Evolutionary conservation across 225 moss, liverwort and hornwort species (phyloP).

Genomic region (Pseudoscleropodium purum): DNA sequence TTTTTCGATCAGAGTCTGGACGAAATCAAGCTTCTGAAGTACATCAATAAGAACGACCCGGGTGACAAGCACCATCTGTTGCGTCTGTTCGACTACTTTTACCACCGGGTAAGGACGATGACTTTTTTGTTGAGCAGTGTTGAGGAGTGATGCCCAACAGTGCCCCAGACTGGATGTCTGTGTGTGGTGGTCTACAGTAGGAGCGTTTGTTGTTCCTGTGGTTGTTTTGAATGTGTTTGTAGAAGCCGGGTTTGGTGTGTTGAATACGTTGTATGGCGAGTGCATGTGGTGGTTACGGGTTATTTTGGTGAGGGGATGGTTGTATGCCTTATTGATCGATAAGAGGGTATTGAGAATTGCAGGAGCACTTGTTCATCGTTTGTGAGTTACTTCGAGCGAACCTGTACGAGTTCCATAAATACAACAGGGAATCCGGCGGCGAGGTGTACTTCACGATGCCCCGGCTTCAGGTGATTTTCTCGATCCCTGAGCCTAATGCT

Average conservation of each 20-base stretch:
- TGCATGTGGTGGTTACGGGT: neutral
- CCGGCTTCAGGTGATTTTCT: constrained; percentile 67
- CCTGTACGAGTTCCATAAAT: constrained; percentile 93
- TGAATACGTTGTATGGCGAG: neutral
- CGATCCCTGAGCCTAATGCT: neutral
- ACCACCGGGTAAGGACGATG: constrained; percentile 68
- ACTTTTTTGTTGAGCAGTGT: neutral
- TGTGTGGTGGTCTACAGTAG: neutral
- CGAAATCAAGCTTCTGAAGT: constrained; percentile 97
- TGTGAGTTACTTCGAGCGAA: constrained; percentile 94
- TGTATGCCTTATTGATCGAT: neutral
- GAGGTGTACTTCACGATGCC: constrained; percentile 99
- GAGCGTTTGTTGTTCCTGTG: neutral
- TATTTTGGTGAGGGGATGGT: neutral
- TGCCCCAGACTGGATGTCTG: neutral
- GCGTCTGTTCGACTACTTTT: constrained; percentile 75
- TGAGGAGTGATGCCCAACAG: neutral
- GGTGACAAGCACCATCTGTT: constrained; percentile 84
- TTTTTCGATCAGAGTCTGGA: constrained; percentile 99
- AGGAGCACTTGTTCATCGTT: constrained; percentile 99
- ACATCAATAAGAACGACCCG: constrained; percentile 94
- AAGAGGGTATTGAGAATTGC: neutral
- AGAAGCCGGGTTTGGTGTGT: neutral
- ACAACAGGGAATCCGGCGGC: constrained; percentile 95
- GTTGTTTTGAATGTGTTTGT: neutral